A percentile compares a stretch with the other conserved stretches of the same genome.
Conservation (phyloP, 257 asterid genomes). For the Nyctanthes arbortristis region DNA sequence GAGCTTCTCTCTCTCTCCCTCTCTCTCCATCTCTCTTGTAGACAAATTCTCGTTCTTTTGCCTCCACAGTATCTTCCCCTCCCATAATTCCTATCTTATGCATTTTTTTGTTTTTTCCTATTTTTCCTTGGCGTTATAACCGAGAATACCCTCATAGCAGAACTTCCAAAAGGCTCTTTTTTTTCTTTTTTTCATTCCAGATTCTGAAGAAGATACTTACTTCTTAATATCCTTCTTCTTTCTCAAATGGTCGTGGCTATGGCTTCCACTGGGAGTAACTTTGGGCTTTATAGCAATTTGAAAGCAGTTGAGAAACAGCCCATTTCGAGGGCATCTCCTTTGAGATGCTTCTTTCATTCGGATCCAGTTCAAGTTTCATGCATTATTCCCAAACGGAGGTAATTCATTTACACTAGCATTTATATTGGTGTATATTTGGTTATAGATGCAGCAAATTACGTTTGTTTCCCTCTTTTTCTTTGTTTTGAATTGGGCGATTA, state of each 20-base stretch:
- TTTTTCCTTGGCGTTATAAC: conserved; percentile 24
- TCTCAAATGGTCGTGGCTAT: conserved; percentile 70
- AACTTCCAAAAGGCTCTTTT: not conserved
- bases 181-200: not conserved
- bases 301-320: conserved; percentile 58
- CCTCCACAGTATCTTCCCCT: conserved; percentile 30
- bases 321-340: conserved; percentile 42
- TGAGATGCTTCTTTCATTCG: conserved; percentile 44
- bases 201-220: conserved; percentile 9
- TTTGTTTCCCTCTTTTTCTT: too few relatives aligned
- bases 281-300: conserved; percentile 47
- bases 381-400: conserved; percentile 60
- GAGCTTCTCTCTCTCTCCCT: too few relatives aligned
- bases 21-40: too few relatives aligned
- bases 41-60: conserved; percentile 26
- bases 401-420: conserved; percentile 18
- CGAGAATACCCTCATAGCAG: conserved; percentile 14
- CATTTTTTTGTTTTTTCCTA: too few relatives aligned
- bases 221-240: not conserved
- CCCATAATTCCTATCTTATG: conserved; percentile 21
- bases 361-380: conserved; percentile 58
- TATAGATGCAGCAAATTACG: not conserved
- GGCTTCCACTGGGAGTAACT: conserved; percentile 65
- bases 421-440: conserved; percentile 17
- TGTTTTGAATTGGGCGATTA: conserved; percentile 4